Evolutionary conservation across 108 stramenopile species (phyloP).

Genomic region (Seminavis robusta): DNA sequence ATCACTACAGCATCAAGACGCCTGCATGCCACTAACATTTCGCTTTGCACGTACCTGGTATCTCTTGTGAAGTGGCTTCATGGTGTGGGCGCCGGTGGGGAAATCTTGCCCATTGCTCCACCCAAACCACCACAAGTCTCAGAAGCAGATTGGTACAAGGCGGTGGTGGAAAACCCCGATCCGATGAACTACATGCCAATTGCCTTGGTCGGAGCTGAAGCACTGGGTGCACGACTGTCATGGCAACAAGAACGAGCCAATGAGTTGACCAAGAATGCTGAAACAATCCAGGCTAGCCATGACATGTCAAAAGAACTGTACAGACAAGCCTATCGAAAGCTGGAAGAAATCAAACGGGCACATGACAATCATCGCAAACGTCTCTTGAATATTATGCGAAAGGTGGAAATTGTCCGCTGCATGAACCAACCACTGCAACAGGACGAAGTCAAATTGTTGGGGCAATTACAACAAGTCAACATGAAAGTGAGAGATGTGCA

Average conservation of each 20-base stretch:
- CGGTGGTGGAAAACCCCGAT: slow-evolving; percentile 82
- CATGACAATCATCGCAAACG: slow-evolving; percentile 39
- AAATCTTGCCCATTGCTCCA: slow-evolving; percentile 34
- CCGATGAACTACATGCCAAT: slow-evolving; percentile 54
- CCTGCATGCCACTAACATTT: slow-evolving; percentile 30
- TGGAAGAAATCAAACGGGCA: slow-evolving; percentile 16
- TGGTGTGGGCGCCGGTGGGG: slow-evolving; percentile 25
- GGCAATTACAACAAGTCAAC: slow-evolving; percentile 29
- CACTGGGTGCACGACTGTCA: slow-evolving; percentile 54
- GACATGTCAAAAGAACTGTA: slow-evolving; percentile 14
- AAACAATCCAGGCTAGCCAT: slow-evolving; percentile 21
- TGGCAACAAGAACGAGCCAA: slow-evolving; percentile 60
- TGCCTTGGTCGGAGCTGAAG: slow-evolving; percentile 59
- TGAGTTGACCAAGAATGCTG: slow-evolving; percentile 24
- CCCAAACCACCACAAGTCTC: slow-evolving; percentile 65
- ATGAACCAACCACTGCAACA: slow-evolving; percentile 61
- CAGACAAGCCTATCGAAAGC: slow-evolving; percentile 18
- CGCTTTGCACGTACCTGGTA: slow-evolving; percentile 30
- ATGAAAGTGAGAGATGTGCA: slow-evolving; percentile 1
- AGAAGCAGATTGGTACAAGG: slow-evolving; percentile 60
- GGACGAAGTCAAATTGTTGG: slow-evolving; percentile 56
- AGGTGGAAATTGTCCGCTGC: slow-evolving; percentile 73
- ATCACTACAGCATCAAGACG: slow-evolving; percentile 18
- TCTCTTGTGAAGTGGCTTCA: slow-evolving; percentile 39
- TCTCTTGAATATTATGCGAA: slow-evolving; percentile 64